A percentile compares a stretch with the other conserved stretches of the same genome.
phyloP scores from a whole-genome alignment of 2,329 filamentous ascomycete species.

The Microsporum ferrugineum region DNA sequence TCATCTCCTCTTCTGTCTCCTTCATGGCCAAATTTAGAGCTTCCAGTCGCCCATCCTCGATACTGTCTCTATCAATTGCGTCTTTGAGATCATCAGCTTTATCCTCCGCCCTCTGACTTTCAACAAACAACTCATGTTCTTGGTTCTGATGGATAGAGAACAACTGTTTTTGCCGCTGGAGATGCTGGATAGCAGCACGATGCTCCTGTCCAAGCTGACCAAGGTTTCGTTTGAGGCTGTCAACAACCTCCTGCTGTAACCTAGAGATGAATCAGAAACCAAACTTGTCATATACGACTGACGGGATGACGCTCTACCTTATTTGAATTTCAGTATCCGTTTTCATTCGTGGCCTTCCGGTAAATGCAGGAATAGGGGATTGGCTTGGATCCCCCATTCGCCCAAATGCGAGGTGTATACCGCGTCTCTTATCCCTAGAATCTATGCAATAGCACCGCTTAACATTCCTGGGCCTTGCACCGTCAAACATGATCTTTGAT shows the following conservation, averaged over 20 bases:
- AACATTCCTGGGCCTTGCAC: constrained; percentile 55
- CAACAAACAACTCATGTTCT: constrained; percentile 41
- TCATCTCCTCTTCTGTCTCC: constrained; percentile 42
- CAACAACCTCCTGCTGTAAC: constrained; percentile 37
- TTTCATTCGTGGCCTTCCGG: constrained; percentile 59
- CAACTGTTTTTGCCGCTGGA: constrained; percentile 40
- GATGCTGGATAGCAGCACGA: constrained; percentile 38
- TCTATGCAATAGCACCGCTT: constrained; percentile 53
- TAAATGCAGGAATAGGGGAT: constrained; percentile 43
- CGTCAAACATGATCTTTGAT: constrained; percentile 55
- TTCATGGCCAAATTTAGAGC: constrained; percentile 47
- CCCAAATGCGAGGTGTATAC: constrained; percentile 47
- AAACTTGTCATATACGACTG: neutral
- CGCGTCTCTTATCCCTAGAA: constrained; percentile 52
- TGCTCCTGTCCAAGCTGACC: constrained; percentile 41
- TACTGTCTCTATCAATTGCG: constrained; percentile 45
- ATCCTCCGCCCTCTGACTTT: constrained; percentile 50
- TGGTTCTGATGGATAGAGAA: constrained; percentile 41
- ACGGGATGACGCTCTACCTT: constrained; percentile 25
- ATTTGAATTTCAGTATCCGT: constrained; percentile 62
- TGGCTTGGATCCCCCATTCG: constrained; percentile 40
- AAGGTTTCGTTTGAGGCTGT: constrained; percentile 47
- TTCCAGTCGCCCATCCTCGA: constrained; percentile 56
- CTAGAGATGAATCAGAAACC: constrained; percentile 16
- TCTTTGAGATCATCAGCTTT: constrained; percentile 55